These are phyloP conservation scores for Penicillium daleae DNA, from an alignment of 495 filamentous ascomycete species.

Conservation along the genomic window DNA sequence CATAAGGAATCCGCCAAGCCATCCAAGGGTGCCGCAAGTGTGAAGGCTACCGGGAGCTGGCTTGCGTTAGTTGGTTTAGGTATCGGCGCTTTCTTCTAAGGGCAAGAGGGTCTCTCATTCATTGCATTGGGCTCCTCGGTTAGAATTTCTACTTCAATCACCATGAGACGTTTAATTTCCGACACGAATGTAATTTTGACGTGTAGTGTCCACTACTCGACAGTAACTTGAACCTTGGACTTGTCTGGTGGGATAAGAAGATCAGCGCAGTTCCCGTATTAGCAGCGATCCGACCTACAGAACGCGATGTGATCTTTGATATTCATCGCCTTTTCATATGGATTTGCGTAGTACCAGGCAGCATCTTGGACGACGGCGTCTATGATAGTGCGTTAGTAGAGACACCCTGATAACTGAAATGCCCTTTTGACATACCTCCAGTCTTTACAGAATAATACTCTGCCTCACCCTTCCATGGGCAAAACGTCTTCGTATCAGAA, in stretches of 20 bases:
- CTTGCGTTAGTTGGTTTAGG: slow-evolving; percentile 27
- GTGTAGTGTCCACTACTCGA: slow-evolving; percentile 5
- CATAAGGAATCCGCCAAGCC: slow-evolving; percentile 18
- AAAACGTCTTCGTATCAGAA: slow-evolving; percentile 56
- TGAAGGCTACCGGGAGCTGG: slow-evolving; percentile 22
- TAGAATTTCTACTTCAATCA: background rate
- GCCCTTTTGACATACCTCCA: slow-evolving; percentile 46
- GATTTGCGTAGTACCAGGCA: slow-evolving; percentile 68
- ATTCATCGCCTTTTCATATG: slow-evolving; percentile 58
- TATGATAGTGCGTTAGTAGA: slow-evolving; percentile 12
- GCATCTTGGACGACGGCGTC: slow-evolving; percentile 60
- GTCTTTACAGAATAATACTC: slow-evolving; percentile 67
- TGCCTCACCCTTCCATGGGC: slow-evolving; percentile 72
- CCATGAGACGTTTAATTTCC: no score
- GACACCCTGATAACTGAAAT: slow-evolving; percentile 22
- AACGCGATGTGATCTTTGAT: slow-evolving; percentile 70
- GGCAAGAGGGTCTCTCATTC: background rate
- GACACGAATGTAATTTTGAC: no score
- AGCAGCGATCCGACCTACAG: slow-evolving; percentile 49
- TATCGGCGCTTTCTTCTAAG: slow-evolving; percentile 18
- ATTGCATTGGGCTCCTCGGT: background rate
- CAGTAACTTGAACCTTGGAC: slow-evolving; percentile 19
- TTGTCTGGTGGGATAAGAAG: slow-evolving; percentile 11
- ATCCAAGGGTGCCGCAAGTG: slow-evolving; percentile 22
- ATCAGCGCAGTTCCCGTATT: background rate